Conservation (phyloP, 208 protist genomes). For the Strigomonas culicis region DNA sequence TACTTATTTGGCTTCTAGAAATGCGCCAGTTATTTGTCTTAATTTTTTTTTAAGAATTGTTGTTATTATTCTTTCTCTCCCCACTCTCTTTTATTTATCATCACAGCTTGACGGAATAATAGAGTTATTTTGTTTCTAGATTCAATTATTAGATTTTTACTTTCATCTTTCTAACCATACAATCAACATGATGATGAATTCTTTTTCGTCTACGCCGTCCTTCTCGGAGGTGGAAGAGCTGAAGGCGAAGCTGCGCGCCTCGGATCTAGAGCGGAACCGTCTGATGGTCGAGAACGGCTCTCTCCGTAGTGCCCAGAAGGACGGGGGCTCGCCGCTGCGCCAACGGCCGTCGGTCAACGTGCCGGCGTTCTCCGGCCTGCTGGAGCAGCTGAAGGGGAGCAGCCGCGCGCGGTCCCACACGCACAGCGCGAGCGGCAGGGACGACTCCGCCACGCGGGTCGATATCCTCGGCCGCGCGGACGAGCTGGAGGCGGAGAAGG, state of each 20-base stretch:
- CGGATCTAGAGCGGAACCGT: background rate
- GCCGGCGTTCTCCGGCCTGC: background rate
- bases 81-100: background rate
- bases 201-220: no score
- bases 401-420: background rate
- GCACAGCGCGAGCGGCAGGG: background rate
- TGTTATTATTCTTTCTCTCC: background rate
- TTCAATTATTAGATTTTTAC: no score
- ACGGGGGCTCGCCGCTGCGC: no score
- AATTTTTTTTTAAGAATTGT: constrained; percentile 7
- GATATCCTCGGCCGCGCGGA: constrained; percentile 11
- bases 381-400: background rate
- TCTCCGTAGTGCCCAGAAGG: background rate
- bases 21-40: background rate
- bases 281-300: constrained; percentile 1
- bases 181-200: no score
- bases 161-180: no score
- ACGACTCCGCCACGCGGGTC: background rate
- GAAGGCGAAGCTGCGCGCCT: background rate
- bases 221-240: background rate
- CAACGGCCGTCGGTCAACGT: background rate
- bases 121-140: no score
- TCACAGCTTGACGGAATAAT: background rate
- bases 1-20: no score
- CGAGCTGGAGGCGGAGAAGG: constrained; percentile 33